Percentiles rank a stretch among this genome's conserved stretches.
These are phyloP conservation scores for Claviceps paspali DNA, from an alignment of 2,329 filamentous ascomycete species.

Conservation along the genomic window DNA sequence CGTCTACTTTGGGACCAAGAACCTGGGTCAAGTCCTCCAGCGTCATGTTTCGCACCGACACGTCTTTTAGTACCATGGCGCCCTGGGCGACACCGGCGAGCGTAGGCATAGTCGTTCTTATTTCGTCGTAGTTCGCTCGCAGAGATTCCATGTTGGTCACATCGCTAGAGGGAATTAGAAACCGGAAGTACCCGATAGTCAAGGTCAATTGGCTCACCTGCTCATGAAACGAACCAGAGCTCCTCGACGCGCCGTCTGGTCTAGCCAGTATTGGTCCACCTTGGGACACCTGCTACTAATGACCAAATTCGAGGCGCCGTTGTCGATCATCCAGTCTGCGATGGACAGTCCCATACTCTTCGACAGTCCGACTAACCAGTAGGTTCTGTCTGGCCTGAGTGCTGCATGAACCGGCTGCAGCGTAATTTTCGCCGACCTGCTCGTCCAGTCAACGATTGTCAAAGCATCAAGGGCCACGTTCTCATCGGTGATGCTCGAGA, in stretches of 20 bases:
- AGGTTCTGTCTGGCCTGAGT: conserved; percentile 6
- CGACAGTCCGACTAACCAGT: conserved; percentile 17
- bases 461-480: neutral
- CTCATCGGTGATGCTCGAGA: neutral
- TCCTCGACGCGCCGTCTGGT: neutral
- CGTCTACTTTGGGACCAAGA: conserved; percentile 20
- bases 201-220: neutral
- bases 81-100: conserved; percentile 28
- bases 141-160: conserved; percentile 6
- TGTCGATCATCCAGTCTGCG: conserved; percentile 19
- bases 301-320: conserved; percentile 10
- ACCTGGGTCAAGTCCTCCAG: conserved; percentile 11
- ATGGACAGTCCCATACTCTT: conserved; percentile 20
- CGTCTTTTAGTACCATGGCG: conserved; percentile 28
- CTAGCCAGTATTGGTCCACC: neutral
- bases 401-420: conserved; percentile 7
- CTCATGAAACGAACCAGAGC: neutral
- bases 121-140: conserved; percentile 3
- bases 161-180: conserved; percentile 4
- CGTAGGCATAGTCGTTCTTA: conserved; percentile 13
- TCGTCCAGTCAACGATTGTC: neutral
- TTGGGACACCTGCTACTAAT: conserved; percentile 1
- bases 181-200: too few species aligned
- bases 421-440: conserved; percentile 6
- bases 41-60: conserved; percentile 14